Conservation (phyloP, 768 basidiomycete genomes). For the Lentinula guzmanii region DNA sequence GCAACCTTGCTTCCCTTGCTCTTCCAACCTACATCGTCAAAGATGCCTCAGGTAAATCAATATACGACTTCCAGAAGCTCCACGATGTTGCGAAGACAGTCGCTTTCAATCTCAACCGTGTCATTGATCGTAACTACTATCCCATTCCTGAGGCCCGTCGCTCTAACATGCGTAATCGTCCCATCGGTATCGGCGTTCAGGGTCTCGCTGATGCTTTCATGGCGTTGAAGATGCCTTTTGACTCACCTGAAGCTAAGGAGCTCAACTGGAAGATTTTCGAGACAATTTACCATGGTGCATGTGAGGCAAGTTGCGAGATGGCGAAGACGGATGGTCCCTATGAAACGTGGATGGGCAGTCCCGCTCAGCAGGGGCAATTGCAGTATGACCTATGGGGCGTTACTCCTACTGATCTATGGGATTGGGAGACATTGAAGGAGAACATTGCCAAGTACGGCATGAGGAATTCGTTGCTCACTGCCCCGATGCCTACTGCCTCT, state of each 20-base stretch:
- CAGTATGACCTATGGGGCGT: slow-evolving; percentile 97
- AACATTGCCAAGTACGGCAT: slow-evolving; percentile 78
- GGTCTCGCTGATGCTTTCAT: slow-evolving; percentile 98
- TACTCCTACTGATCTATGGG: slow-evolving; percentile 87
- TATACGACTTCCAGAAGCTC: slow-evolving; percentile 90
- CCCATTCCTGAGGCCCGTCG: slow-evolving; percentile 86
- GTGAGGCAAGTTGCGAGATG: slow-evolving; percentile 87
- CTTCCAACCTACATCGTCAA: slow-evolving; percentile 81
- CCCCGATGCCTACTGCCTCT: slow-evolving; percentile 99
- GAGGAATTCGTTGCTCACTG: slow-evolving; percentile 83
- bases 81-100: slow-evolving; percentile 94
- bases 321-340: slow-evolving; percentile 78
- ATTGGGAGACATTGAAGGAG: slow-evolving; percentile 85
- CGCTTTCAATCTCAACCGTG: slow-evolving; percentile 85
- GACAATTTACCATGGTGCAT: slow-evolving; percentile 94
- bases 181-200: slow-evolving; percentile 96
- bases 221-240: slow-evolving; percentile 94
- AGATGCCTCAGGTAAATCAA: slow-evolving; percentile 25
- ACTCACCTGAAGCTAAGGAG: slow-evolving; percentile 76
- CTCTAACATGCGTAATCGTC: slow-evolving; percentile 96
- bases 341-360: slow-evolving; percentile 85
- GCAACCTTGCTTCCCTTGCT: slow-evolving; percentile 96
- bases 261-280: slow-evolving; percentile 97
- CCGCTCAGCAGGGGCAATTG: slow-evolving; percentile 81
- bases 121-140: slow-evolving; percentile 96